Conservation (phyloP, 306 rosid species). For the Quercus variabilis region DNA sequence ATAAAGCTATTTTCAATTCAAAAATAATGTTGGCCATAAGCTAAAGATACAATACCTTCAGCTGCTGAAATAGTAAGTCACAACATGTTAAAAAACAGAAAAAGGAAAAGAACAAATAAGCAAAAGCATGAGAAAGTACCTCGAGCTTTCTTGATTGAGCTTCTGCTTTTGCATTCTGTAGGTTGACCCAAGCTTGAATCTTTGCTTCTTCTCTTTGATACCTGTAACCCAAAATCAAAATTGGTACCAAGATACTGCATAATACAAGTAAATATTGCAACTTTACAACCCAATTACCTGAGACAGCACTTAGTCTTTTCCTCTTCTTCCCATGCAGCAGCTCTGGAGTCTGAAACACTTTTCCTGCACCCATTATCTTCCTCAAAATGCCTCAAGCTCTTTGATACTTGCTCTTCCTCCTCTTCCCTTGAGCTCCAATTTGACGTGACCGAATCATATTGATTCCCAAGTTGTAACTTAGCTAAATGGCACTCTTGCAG, state of each 20-base stretch:
- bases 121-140: conserved; percentile 38
- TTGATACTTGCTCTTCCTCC: conserved; percentile 90
- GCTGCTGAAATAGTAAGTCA: neutral
- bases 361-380: conserved; percentile 45
- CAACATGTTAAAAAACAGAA: neutral
- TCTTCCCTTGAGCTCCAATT: conserved; percentile 96
- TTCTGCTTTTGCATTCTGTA: conserved; percentile 97
- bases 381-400: conserved; percentile 84
- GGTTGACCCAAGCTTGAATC: conserved; percentile 95
- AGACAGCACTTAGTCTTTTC: conserved; percentile 75
- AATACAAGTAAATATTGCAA: conserved; percentile 8
- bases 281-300: conserved; percentile 44
- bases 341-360: conserved; percentile 59
- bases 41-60: neutral
- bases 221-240: conserved; percentile 38
- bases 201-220: conserved; percentile 97
- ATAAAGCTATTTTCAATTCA: too few species aligned
- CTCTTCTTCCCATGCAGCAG: conserved; percentile 86
- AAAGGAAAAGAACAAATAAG: neutral
- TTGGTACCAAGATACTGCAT: neutral
- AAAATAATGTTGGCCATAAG: neutral
- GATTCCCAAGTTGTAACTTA: conserved; percentile 66
- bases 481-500: conserved; percentile 84
- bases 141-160: conserved; percentile 96
- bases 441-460: conserved; percentile 62